Conservation (phyloP, 768 basidiomycete genomes). For the Agaricus sinodeliciosus region DNA sequence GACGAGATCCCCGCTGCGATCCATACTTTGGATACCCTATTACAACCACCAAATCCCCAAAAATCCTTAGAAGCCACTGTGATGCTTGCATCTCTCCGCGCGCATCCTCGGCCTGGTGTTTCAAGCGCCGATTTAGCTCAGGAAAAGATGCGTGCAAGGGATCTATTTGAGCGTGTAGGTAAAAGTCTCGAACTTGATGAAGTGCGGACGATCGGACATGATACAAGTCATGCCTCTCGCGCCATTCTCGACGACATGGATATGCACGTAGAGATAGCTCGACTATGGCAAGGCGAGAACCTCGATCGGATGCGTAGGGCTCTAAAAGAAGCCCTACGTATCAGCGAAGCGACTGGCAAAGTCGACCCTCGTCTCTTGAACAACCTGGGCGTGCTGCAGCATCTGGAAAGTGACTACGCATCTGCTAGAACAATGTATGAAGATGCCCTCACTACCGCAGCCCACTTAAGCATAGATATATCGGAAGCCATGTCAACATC, state of each 20-base stretch:
- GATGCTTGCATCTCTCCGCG: slow-evolving; percentile 86
- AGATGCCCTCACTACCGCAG: slow-evolving; percentile 57
- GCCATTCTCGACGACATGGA: slow-evolving; percentile 73
- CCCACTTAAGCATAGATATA: slow-evolving; percentile 34
- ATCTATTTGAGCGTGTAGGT: slow-evolving; percentile 71
- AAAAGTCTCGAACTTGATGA: slow-evolving; percentile 67
- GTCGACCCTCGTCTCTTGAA: slow-evolving; percentile 69
- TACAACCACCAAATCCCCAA: slow-evolving; percentile 59
- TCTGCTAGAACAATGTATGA: slow-evolving; percentile 68
- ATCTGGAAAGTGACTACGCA: slow-evolving; percentile 54
- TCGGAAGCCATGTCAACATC: slow-evolving; percentile 75
- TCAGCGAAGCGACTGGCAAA: slow-evolving; percentile 45
- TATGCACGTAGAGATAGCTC: slow-evolving; percentile 86
- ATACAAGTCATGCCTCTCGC: slow-evolving; percentile 33
- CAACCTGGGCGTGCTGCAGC: slow-evolving; percentile 71
- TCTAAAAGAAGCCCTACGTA: slow-evolving; percentile 64
- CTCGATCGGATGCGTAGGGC: slow-evolving; percentile 68
- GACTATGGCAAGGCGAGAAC: slow-evolving; percentile 80
- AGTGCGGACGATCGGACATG: slow-evolving; percentile 35
- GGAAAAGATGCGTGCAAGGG: slow-evolving; percentile 70
- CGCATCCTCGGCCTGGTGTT: slow-evolving; percentile 73
- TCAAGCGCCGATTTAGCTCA: slow-evolving; percentile 64
- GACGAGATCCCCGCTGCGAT: slow-evolving; percentile 83
- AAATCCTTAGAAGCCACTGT: slow-evolving; percentile 78
- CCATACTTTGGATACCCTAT: slow-evolving; percentile 72